Base-by-base conservation (phyloP, 257 asterid genomes). In the Nicotiana noctiflora region DNA sequence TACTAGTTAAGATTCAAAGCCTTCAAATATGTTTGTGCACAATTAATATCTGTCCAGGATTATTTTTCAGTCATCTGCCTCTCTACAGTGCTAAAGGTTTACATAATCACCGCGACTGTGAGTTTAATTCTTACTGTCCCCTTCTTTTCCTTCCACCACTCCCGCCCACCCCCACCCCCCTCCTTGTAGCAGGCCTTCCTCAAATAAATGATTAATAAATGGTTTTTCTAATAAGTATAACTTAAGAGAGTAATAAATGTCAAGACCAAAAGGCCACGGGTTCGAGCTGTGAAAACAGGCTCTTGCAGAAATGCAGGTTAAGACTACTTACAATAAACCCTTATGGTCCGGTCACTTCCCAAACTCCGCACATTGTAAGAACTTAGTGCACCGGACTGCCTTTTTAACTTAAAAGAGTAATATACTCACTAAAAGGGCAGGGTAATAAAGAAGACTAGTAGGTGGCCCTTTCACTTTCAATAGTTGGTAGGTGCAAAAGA, bases 391-490 rank as follows among this genome's bases (percentile, higher is more conserved):
- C n/a, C n/a, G n/a, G n/a, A n/a, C 4, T 4, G 6, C 4, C 6
- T 32, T 32, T 32, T 32, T 70, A 74, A 74, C 25, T 25, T 25
- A 74, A 49, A 49, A 5, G 44, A 74, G 44, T 14, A 74, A 23
- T 12, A 70, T 0, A 70, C 55, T 9, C 49, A 21, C 32, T 37
- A 68, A 25, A 70, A 46, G 44, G 32, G 56, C 12, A 19, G 17
- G 9, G 21, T 12, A 21, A 40, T 44, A 12, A 70, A 72, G 78
- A 72, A 49, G 77, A 18, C 25, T 60, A 18, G 81, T 78, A 78
- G 81, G 74, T 78, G 59, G 70, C 37, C 2, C 7, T 60, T 77
- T 77, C 74, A 18, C 74, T 78, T 78, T 78, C 74, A 60, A 27
- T 60, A 37, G 57, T 4, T 19, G 68, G n/a, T 59, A 37, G 40